phyloP scores from a whole-genome alignment of 768 basidiomycete species.

The Leucocoprinus birnbaumii region DNA sequence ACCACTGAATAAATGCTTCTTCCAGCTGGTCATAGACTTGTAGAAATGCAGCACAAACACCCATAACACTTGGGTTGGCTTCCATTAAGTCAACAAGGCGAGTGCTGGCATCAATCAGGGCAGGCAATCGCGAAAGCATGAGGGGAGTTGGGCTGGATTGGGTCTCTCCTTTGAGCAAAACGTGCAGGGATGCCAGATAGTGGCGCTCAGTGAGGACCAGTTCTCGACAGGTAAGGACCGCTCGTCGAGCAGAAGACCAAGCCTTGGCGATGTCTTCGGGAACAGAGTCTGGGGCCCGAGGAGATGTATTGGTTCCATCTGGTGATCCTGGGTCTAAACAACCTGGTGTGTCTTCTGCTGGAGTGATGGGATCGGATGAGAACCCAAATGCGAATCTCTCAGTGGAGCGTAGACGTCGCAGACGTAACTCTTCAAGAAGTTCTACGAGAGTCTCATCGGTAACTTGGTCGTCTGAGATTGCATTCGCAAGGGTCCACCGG shows the following conservation, averaged over 20 bases:
- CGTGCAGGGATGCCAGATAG: constrained; percentile 34
- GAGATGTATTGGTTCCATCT: background rate
- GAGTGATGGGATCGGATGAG: constrained; percentile 16
- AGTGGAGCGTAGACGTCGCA: background rate
- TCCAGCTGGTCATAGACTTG: constrained; percentile 48
- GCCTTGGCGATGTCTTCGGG: constrained; percentile 9
- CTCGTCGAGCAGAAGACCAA: constrained; percentile 36
- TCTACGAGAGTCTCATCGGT: constrained; percentile 4
- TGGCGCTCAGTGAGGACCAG: constrained; percentile 41
- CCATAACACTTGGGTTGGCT: constrained; percentile 60
- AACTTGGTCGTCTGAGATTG: constrained; percentile 2
- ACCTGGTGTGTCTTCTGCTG: constrained; percentile 19
- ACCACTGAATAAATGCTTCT: constrained; percentile 57
- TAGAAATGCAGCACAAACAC: constrained; percentile 59
- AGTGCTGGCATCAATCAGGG: constrained; percentile 49
- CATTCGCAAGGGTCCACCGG: background rate
- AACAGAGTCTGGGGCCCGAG: background rate
- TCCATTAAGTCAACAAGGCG: constrained; percentile 45
- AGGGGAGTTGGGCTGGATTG: constrained; percentile 44
- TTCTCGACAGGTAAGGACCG: constrained; percentile 37
- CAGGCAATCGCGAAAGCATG: constrained; percentile 48
- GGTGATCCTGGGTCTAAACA: background rate
- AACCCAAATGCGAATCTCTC: background rate
- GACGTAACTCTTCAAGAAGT: constrained; percentile 6
- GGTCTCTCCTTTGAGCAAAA: constrained; percentile 32